Conservation (phyloP, 1,139 yeast species). For the Saccharomyces hybrid region DNA sequence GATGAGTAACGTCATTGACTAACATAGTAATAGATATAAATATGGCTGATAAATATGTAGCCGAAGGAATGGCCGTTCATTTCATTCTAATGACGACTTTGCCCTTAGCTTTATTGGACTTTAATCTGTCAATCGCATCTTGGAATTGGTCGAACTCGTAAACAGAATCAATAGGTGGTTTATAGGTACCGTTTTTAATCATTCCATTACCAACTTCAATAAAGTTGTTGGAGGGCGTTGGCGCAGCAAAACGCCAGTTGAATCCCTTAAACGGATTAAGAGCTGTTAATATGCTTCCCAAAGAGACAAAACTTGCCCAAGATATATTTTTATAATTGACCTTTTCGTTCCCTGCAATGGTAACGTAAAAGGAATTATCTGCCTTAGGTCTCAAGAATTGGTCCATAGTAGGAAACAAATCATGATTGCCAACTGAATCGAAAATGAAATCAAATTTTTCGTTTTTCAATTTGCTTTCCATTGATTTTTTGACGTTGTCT, state of each 20-base stretch:
- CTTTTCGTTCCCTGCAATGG: slow-evolving; percentile 45
- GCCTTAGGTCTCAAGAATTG: slow-evolving; percentile 37
- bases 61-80: neutral
- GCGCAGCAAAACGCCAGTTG: slow-evolving; percentile 30
- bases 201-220: slow-evolving; percentile 35
- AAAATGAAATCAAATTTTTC: slow-evolving; percentile 42
- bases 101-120: slow-evolving; percentile 48
- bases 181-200: slow-evolving; percentile 38
- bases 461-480: slow-evolving; percentile 28
- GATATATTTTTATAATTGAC: slow-evolving; percentile 19
- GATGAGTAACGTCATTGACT: neutral
- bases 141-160: slow-evolving; percentile 43
- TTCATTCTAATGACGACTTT: slow-evolving; percentile 42
- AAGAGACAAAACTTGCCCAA: neutral
- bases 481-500: slow-evolving; percentile 31
- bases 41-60: neutral
- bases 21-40: neutral
- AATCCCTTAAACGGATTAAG: slow-evolving; percentile 37
- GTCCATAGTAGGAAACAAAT: slow-evolving; percentile 33
- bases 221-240: slow-evolving; percentile 20
- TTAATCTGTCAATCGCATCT: slow-evolving; percentile 43
- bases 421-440: slow-evolving; percentile 42
- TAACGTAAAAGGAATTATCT: slow-evolving; percentile 40
- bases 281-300: slow-evolving; percentile 1
- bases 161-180: slow-evolving; percentile 47